These are phyloP conservation scores for Lophiotrema nucula DNA, from an alignment of 495 filamentous ascomycete species.

Conservation along the genomic window DNA sequence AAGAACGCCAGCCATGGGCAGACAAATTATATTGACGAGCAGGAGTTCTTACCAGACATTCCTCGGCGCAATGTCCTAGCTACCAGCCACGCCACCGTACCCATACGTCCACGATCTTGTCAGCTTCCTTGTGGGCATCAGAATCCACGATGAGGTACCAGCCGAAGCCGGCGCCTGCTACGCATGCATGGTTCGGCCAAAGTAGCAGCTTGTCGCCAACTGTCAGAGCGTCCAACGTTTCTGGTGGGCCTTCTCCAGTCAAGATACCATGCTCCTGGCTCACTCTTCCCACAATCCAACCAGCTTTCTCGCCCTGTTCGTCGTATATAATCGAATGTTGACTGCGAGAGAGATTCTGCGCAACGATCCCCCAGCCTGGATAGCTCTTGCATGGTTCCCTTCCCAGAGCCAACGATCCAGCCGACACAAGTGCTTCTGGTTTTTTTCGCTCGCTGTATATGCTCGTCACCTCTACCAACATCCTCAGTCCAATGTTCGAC, in stretches of 20 bases:
- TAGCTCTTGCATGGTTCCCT: constrained; percentile 73
- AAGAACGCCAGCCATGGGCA: too few species aligned
- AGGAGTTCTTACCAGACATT: too few species aligned
- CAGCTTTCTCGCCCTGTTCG: constrained; percentile 33
- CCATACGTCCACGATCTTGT: constrained; percentile 46
- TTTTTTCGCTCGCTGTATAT: constrained; percentile 61
- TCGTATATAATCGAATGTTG: constrained; percentile 26
- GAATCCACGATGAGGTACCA: constrained; percentile 79
- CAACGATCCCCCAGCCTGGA: constrained; percentile 70
- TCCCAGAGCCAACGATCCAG: constrained; percentile 70
- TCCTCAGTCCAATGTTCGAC: constrained; percentile 62
- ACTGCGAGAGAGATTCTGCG: constrained; percentile 22
- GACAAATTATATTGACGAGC: too few species aligned
- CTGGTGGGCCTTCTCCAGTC: constrained; percentile 46
- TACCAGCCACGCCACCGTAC: constrained; percentile 46
- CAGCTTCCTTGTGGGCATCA: constrained; percentile 41
- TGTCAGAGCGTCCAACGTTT: constrained; percentile 55
- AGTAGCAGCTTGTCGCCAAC: constrained; percentile 65
- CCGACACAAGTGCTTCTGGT: constrained; percentile 68
- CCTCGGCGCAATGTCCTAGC: too few species aligned
- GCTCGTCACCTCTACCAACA: constrained; percentile 70
- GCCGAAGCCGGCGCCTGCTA: constrained; percentile 68
- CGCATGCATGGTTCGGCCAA: constrained; percentile 85
- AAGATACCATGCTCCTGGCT: constrained; percentile 47
- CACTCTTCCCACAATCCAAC: constrained; percentile 45